Base-by-base conservation (phyloP, 345 rosid species). In the Diplotaxis tenuifolia region DNA sequence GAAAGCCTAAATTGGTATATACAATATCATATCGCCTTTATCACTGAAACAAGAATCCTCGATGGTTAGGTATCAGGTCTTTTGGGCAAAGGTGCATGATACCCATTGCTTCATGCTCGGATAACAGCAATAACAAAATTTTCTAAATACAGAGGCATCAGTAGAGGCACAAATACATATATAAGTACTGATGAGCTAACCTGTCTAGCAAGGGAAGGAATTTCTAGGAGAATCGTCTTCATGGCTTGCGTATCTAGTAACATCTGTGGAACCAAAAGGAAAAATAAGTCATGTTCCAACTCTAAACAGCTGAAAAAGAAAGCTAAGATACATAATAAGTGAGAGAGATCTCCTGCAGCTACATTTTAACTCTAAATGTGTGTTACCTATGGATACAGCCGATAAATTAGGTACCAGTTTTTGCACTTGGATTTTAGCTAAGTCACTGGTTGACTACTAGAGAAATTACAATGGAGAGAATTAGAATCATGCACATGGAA, bases 161-260 rank as follows among this genome's bases (percentile, higher is more conserved):
- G 20, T 52, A 62, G 31, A 22, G 0, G 62, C 31, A 19, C 25
- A 54, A 7, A 73, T 5, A 70, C 62, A 70, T 38, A 42, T 19
- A 74, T 56, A 9, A 25, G 53, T 58, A 42, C 10, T 67, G 61
- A 71, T 34, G 45, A 68, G 76, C 86, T 84, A 71, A 92, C 99
- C 96, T 90, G 99, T 61, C 86, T 86, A 63, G 91, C 98, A 65
- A 95, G 94, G 23, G 92, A 83, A 67, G 99, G 99, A 79, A 95
- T 84, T 60, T 92, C 99, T 38, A 92, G 81, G 65, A 95, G 98
- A 85, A 95, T 92, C 53, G 96, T 88, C 86, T 95, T 95, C 65
- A 95, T 85, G 49, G 99, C 99, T 81, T 95, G 99, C 14, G 98
- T 95, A 80, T 92, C 99, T 80, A 90, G 83, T 68, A 93, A 84